Evolutionary conservation across 2,329 filamentous ascomycete species (phyloP).

Genomic region (Phymatotrichopsis omnivora): DNA sequence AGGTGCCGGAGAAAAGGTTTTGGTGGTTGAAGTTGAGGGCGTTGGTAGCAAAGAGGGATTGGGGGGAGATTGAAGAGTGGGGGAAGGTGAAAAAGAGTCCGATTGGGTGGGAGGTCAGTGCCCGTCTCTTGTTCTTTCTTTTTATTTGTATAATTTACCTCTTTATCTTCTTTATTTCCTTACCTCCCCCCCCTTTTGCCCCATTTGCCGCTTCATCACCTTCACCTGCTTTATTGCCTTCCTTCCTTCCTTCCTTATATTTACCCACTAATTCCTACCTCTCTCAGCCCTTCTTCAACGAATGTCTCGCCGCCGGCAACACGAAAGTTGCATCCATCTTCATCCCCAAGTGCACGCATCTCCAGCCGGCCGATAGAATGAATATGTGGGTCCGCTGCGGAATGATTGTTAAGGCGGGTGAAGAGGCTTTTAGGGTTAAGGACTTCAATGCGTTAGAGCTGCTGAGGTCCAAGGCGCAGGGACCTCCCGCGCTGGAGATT

Average conservation of each 20-base stretch:
- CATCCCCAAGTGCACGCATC: conserved; percentile 71
- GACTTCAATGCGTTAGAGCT: conserved; percentile 65
- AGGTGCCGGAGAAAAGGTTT: conserved; percentile 77
- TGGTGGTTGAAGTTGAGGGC: conserved; percentile 83
- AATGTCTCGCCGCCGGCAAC: conserved; percentile 79
- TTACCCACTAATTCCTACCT: conserved; percentile 1
- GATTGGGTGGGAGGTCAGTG: conserved; percentile 86
- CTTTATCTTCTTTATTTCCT: too few relatives aligned
- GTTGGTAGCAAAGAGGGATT: conserved; percentile 79
- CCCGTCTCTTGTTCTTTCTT: conserved; percentile 9
- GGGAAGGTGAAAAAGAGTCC: conserved; percentile 66
- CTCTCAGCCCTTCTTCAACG: conserved; percentile 89
- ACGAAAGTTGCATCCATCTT: conserved; percentile 73
- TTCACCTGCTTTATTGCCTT: neutral
- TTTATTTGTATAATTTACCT: neutral
- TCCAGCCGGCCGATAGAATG: conserved; percentile 60
- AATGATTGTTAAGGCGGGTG: conserved; percentile 74
- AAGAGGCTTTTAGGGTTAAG: conserved; percentile 77
- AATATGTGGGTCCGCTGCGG: conserved; percentile 97
- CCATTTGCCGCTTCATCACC: neutral
- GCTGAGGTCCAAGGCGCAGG: conserved; percentile 62
- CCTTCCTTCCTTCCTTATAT: neutral
- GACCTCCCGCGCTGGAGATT: conserved; percentile 61
- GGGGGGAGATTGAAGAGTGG: conserved; percentile 84
- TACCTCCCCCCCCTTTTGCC: too few relatives aligned